Evolutionary conservation across 2,329 filamentous ascomycete species (phyloP).

Genomic region (Fusarium subglutinans): DNA sequence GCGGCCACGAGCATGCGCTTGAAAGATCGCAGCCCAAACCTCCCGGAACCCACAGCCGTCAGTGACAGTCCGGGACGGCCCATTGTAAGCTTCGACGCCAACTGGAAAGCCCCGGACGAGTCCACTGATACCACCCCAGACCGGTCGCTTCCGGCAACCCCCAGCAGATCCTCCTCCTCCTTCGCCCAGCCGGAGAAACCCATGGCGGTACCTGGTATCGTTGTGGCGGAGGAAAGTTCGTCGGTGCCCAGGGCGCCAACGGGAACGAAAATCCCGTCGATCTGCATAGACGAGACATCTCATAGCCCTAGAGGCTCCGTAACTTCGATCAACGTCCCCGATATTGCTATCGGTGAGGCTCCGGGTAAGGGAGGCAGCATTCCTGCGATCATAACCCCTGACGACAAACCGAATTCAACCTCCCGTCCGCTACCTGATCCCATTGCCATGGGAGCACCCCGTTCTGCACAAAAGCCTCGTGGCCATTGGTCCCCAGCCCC

Average conservation of each 20-base stretch:
- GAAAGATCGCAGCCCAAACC: conserved; percentile 84
- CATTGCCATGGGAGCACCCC: conserved; percentile 46
- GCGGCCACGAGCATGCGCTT: conserved; percentile 89
- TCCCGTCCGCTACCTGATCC: conserved; percentile 58
- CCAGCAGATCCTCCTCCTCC: conserved; percentile 38
- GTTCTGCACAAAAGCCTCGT: conserved; percentile 53
- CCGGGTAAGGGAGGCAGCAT: conserved; percentile 45
- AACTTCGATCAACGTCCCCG: conserved; percentile 58
- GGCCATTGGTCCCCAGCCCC: conserved; percentile 70
- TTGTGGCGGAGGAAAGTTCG: conserved; percentile 60
- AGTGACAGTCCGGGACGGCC: conserved; percentile 90
- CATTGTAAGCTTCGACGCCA: conserved; percentile 94
- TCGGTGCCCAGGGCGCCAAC: conserved; percentile 44
- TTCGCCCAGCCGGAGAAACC: conserved; percentile 44
- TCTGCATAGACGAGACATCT: conserved; percentile 47
- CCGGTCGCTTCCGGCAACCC: conserved; percentile 44
- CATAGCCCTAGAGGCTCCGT: conserved; percentile 33
- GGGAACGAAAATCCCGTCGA: conserved; percentile 47
- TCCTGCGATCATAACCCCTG: conserved; percentile 59
- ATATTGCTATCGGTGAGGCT: conserved; percentile 55
- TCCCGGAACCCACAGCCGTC: conserved; percentile 89
- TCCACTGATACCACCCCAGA: conserved; percentile 72
- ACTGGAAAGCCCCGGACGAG: conserved; percentile 79
- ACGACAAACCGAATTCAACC: conserved; percentile 45
- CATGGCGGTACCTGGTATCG: conserved; percentile 63